A percentile compares a stretch with the other conserved stretches of the same genome.
phyloP scores from a whole-genome alignment of 2,329 filamentous ascomycete species.

The Colletotrichum sp. region DNA sequence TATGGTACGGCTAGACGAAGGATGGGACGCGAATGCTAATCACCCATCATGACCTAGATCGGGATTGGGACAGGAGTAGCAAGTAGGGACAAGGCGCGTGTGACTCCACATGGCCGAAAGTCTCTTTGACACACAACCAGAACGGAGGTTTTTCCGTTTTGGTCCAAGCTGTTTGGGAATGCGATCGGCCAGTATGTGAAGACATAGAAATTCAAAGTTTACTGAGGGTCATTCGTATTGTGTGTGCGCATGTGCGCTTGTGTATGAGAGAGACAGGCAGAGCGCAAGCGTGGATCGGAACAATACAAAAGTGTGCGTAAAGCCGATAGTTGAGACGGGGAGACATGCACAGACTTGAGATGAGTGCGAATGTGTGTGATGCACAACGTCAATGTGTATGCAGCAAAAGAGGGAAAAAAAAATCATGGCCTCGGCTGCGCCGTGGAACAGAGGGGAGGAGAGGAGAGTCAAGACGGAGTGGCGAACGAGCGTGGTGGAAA shows the following conservation, averaged over 20 bases:
- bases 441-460: background rate
- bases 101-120: constrained; percentile 19
- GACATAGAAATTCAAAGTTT: background rate
- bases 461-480: background rate
- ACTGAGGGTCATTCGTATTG: background rate
- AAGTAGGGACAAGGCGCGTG: background rate
- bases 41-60: constrained; percentile 5
- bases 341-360: constrained; percentile 3
- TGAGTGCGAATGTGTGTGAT: background rate
- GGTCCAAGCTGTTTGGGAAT: constrained; percentile 15
- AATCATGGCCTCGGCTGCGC: background rate
- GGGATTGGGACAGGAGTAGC: constrained; percentile 5
- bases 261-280: background rate
- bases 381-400: background rate
- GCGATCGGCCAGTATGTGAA: background rate
- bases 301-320: background rate
- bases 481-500: background rate
- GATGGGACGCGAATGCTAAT: constrained; percentile 3
- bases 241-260: background rate
- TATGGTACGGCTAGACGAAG: background rate
- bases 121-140: constrained; percentile 14
- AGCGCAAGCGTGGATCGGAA: background rate
- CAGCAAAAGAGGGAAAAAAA: background rate
- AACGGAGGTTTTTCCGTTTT: constrained; percentile 18
- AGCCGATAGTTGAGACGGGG: constrained; percentile 11